Base-by-base conservation (phyloP, 2,329 filamentous ascomycete genomes). In the Chrysoporthe puriensis region DNA sequence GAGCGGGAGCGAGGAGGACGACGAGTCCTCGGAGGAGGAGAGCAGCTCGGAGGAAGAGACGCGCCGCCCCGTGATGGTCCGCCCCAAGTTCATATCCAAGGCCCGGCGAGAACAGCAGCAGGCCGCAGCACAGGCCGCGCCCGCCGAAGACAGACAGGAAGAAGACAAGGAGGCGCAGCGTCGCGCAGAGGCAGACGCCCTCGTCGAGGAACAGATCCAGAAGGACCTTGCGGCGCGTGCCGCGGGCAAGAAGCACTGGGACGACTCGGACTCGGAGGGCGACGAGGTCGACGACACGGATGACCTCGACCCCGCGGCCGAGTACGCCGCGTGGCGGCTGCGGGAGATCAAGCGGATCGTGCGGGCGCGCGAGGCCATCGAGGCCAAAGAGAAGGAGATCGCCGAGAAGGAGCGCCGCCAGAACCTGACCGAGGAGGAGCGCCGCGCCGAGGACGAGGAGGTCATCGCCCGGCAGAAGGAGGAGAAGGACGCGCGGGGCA, bases 241-340 rank as follows among this genome's bases (percentile, higher is more conserved):
- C 0, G 88, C 89, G 0, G 90, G 89, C 14, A 94, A 93, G 79
- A 93, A 92, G 76, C 90, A 93, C 74, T 97, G 94, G 94, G 94
- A 97, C 73, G 90, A 93, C 72, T 79, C 82, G 7, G 85, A 85
- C 18, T 87, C 87, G 18, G 84, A 84, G 64, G 86, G 88, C 67
- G 88, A 89, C 44, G 91, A 92, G 60, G 90, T 98, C 26, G 93
- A 98, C 78, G 96, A 97, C 74, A 92, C 90, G 2, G 96, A 99
- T 77, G 93, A 89, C 46, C 74, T 94, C 3, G 94, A 98, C 77
- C 92, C 93, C 0, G 94, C 91, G 70, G 94, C 93, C 8, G 96
- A 99, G 78, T 88, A 91, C 70, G 94, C 94, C 7, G 94, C 94
- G 0, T 99, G 96, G 95, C 96, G 95, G 76, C 85, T 99, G 62